These are phyloP conservation scores for Penicillium canariense DNA, from an alignment of 495 filamentous ascomycete species.

Conservation along the genomic window DNA sequence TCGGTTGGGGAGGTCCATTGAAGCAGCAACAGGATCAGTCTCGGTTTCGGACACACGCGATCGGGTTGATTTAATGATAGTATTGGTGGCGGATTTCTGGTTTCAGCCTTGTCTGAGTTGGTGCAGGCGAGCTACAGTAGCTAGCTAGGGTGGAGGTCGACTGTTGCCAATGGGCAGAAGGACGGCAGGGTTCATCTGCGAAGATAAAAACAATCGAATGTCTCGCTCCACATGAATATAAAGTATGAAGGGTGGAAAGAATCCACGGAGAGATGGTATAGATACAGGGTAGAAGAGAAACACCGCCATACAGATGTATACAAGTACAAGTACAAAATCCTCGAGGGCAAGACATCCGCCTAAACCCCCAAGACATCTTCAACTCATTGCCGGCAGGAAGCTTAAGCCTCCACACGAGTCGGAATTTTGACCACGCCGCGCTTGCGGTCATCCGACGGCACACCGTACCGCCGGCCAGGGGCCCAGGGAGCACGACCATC, in stretches of 20 bases:
- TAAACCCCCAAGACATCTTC: not conserved
- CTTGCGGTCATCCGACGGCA: slow-evolving; percentile 68
- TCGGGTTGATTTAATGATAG: no score
- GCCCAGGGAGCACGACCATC: slow-evolving; percentile 57
- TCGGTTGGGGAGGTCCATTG: slow-evolving; percentile 25
- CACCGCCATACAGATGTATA: slow-evolving; percentile 26
- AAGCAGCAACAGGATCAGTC: not conserved
- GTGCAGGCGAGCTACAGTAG: no score
- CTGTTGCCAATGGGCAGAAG: no score
- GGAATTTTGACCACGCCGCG: slow-evolving; percentile 73
- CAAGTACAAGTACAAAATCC: slow-evolving; percentile 26
- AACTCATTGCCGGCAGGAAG: slow-evolving; percentile 3
- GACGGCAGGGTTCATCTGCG: no score
- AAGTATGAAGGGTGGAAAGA: slow-evolving; percentile 9
- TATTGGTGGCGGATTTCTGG: not conserved
- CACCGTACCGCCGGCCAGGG: slow-evolving; percentile 66
- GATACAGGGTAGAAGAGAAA: slow-evolving; percentile 26
- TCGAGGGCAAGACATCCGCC: not conserved
- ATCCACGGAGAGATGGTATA: slow-evolving; percentile 26
- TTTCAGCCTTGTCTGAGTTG: no score
- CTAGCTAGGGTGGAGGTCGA: no score
- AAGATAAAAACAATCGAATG: no score
- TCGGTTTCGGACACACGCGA: not conserved
- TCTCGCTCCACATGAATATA: not conserved
- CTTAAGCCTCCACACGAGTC: slow-evolving; percentile 53